Evolutionary conservation across 179 eudicot genomes (phyloP), one percentile per base, ranked within the genome.

Genomic region (Vitellaria paradoxa): DNA sequence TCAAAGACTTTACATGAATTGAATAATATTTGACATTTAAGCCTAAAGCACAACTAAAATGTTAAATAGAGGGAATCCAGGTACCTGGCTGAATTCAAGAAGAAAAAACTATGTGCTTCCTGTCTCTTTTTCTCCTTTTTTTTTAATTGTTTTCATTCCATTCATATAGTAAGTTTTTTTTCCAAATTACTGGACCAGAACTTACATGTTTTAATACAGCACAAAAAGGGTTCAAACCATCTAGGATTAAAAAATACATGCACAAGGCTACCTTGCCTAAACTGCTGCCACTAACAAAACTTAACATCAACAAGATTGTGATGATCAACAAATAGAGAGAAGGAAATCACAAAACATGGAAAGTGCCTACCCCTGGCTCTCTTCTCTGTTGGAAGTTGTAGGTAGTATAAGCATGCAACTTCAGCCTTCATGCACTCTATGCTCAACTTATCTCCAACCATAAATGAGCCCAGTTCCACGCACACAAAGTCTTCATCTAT

Each of bases 351-450:
- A 59, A 24, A 13, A 69, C 37, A 30, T 24, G 57, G 56, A 6
- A 65, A 20, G 23, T 78, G 45, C 79, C 26, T 89, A 94, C 98
- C 98, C 83, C 78, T 89, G 50, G 88, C 82, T 86, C 91, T 89
- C 78, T 85, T 91, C 77, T 87, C 89, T 45, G 79, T 73, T 60
- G 92, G 82, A 67, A 92, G 90, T 80, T 90, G 91, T 81, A 92
- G 80, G 82, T 84, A 96, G 83, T 89, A 92, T 72, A 85, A 83
- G 87, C 98, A 94, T 79, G 99, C 96, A 73, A 89, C 87, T 81
- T 91, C 93, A 81, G 86, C 90, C 85, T 88, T 92, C 82, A 94
- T 57, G 74, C 82, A 70, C 65, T 89, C 97, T 62, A 88, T 78
- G 82, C 85, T 86, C 72, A 88, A 80, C 82, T 88, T 93, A 83